phyloP scores from a whole-genome alignment of 306 rosid genomes.

The Gynostemma pentaphyllum region DNA sequence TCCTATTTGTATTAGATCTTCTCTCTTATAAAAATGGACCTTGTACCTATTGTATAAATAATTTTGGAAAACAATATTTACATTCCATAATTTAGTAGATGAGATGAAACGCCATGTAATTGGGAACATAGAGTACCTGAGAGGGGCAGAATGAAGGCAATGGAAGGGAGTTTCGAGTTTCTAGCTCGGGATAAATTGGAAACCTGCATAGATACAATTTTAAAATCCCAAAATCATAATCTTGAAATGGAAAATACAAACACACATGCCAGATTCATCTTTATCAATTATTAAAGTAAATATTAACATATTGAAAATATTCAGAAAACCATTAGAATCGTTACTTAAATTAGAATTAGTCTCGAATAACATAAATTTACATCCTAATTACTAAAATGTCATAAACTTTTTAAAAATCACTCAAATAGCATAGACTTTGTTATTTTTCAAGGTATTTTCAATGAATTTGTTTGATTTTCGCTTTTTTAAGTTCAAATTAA shows the following conservation, averaged over 20 bases:
- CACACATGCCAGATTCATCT: not conserved
- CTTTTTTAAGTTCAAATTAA: too few species aligned
- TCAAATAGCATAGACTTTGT: too few species aligned
- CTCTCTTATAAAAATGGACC: too few species aligned
- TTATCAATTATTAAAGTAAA: not conserved
- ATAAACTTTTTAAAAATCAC: too few species aligned
- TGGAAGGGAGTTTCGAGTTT: constrained; percentile 69
- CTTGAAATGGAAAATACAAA: not conserved
- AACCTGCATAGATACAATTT: constrained; percentile 45
- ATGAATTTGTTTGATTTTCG: too few species aligned
- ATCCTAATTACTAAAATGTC: too few species aligned
- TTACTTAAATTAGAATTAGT: too few species aligned
- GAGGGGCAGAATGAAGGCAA: constrained; percentile 72
- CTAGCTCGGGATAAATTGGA: constrained; percentile 76
- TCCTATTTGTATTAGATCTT: too few species aligned
- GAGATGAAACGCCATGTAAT: not conserved
- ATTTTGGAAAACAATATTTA: too few species aligned
- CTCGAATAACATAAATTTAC: too few species aligned
- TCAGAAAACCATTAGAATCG: not conserved
- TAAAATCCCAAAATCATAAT: constrained; percentile 5
- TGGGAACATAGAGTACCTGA: constrained; percentile 26
- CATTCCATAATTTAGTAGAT: not conserved
- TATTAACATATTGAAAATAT: not conserved
- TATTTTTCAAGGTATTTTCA: too few species aligned
- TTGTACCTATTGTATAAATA: too few species aligned